phyloP scores from a whole-genome alignment of 495 filamentous ascomycete species.

The Barbatosphaeria neglecta region DNA sequence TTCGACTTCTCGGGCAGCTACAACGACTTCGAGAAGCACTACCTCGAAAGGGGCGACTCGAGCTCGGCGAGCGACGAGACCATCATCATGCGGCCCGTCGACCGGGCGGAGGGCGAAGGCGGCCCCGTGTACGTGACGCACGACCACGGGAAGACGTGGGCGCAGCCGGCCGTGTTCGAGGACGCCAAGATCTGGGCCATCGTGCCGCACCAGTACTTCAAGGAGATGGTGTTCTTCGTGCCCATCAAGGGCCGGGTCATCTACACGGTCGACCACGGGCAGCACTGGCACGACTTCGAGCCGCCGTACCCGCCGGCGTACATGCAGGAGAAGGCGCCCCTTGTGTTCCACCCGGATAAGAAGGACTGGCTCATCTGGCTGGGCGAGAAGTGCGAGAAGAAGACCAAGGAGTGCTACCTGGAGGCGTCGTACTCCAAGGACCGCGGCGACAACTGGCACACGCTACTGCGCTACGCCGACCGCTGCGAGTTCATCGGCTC shows the following conservation, averaged over 20 bases:
- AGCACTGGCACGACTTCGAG: conserved; percentile 55
- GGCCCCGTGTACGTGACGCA: conserved; percentile 56
- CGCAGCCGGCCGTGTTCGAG: conserved; percentile 39
- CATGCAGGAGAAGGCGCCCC: conserved; percentile 21
- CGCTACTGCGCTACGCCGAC: conserved; percentile 51
- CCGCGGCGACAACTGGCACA: conserved; percentile 65
- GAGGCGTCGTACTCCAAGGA: conserved; percentile 62
- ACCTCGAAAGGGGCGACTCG: conserved; percentile 67
- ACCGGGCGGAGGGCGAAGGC: conserved; percentile 9
- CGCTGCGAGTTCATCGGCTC: conserved; percentile 75
- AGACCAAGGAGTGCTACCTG: conserved; percentile 48
- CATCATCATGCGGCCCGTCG: conserved; percentile 62
- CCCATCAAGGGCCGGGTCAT: conserved; percentile 55
- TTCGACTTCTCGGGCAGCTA: conserved; percentile 44
- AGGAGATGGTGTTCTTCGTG: conserved; percentile 76
- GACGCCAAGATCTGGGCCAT: conserved; percentile 54
- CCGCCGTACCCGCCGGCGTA: conserved; percentile 33
- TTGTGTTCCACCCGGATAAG: conserved; percentile 69
- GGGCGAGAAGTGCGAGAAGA: conserved; percentile 49
- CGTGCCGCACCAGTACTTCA: conserved; percentile 63
- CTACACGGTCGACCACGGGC: conserved; percentile 67
- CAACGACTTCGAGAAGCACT: conserved; percentile 54
- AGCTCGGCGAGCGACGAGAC: conserved; percentile 64
- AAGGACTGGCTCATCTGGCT: conserved; percentile 87
- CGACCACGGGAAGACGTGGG: conserved; percentile 81